These are phyloP conservation scores for Cutaneotrichosporon mucoides DNA, from an alignment of 1,284 basidiomycete species.

Conservation along the genomic window DNA sequence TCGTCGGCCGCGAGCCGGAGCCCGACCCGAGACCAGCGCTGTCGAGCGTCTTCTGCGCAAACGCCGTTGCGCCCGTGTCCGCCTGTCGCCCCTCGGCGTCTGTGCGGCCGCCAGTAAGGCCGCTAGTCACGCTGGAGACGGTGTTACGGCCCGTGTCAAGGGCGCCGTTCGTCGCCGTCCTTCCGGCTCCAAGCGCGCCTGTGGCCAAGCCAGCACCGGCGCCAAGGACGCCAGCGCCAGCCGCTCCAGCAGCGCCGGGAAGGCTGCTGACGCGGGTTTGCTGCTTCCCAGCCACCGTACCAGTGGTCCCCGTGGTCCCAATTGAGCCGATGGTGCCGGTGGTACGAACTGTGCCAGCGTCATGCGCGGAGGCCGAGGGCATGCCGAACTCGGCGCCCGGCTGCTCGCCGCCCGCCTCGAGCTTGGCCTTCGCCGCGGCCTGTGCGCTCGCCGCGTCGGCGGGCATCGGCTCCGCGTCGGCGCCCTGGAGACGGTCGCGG, in stretches of 20 bases:
- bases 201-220: not conserved
- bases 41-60: constrained; percentile 5
- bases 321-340: too few relatives aligned
- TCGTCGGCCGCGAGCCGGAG: not conserved
- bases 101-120: not conserved
- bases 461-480: not conserved
- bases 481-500: not conserved
- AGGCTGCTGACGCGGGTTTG: not conserved
- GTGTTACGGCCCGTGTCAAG: too few relatives aligned
- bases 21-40: too few relatives aligned
- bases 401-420: not conserved
- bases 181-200: not conserved
- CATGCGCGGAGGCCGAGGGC: too few relatives aligned
- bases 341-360: too few relatives aligned
- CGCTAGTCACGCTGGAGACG: not conserved
- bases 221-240: not conserved
- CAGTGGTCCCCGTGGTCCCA: too few relatives aligned
- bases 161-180: not conserved
- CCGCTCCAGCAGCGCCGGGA: not conserved
- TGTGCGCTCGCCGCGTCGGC: not conserved
- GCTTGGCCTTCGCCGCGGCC: not conserved
- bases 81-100: not conserved
- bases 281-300: too few relatives aligned
- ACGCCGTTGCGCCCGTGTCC: not conserved
- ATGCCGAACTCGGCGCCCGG: too few relatives aligned